Evolutionary conservation across 768 basidiomycete species (phyloP), one percentile per base, ranked within the genome.

Genomic region (Lactarius hengduanensis): DNA sequence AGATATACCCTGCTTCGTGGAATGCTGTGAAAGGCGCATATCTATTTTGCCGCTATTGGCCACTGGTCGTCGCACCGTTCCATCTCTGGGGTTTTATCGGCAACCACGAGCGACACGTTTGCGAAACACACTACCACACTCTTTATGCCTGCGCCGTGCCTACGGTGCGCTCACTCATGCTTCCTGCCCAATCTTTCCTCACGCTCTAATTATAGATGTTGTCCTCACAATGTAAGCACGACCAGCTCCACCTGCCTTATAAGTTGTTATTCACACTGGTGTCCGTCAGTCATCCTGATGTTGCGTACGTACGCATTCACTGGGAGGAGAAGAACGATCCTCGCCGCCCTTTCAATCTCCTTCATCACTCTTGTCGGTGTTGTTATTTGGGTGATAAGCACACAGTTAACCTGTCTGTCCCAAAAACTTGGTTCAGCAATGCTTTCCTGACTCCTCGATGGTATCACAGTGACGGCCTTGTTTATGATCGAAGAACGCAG

Each of bases 271-370:
- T 68, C 28, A 68, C 36, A 2, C n/a, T 45, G n/a, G 3, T 50
- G 26, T 28, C n/a, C 3, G 1, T 61, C 20, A 69, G 69, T 63
- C 28, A 66, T 69, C 22, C 50, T 69, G 11, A 67, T 69, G 68
- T 40, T 69, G 41, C 68, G 68, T 38, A 59, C 68, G 10, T 68
- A 69, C 20, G 66, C 69, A 4, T 69, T 69, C 56, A 32, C 69
- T 15, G 69, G 66, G 15, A 62, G 62, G 34, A 41, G 3, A 36
- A 55, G 26, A 30, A 11, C 11, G 1, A 6, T 68, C 41, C 66
- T 69, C 7, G 43, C 43, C 62, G 7, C n/a, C 36, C 69, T 69
- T 18, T 61, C 13, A 1, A 9, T 22, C 18, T 32, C 22, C 30
- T 63, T 69, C 40, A 22, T 36, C 15, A 32, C 22, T 57, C 28